Conservation (phyloP, 1,284 basidiomycete species). For the Ganoderma boninense region DNA sequence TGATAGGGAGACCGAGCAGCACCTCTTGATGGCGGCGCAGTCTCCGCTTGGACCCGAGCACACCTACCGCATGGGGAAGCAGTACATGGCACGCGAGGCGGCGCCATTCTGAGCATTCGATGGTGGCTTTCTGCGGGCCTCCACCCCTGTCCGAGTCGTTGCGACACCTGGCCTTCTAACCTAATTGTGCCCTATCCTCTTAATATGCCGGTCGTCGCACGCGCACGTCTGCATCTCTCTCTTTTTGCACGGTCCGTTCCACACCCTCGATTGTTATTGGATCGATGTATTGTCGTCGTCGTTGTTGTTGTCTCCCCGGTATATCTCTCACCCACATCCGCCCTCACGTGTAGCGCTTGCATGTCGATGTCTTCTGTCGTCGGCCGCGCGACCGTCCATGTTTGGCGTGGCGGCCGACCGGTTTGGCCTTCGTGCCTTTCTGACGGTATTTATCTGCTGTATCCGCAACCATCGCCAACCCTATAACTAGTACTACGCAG, state of each 20-base stretch:
- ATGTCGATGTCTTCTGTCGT: not conserved
- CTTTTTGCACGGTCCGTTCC: not conserved
- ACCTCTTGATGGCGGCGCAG: constrained; percentile 34
- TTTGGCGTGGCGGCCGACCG: not conserved
- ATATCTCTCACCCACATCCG: not conserved
- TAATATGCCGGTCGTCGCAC: not conserved
- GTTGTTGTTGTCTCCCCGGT: constrained; percentile 7
- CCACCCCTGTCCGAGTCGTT: not conserved
- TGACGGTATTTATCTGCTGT: constrained; percentile 35
- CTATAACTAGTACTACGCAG: not conserved
- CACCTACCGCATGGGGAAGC: constrained; percentile 30
- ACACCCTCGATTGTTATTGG: not conserved
- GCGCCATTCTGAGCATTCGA: constrained; percentile 18
- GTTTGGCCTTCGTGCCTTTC: constrained; percentile 6
- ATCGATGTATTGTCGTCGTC: constrained; percentile 9
- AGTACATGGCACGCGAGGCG: constrained; percentile 27
- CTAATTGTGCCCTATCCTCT: not conserved
- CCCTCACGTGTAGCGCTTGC: not conserved
- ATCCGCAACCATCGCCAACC: constrained; percentile 11
- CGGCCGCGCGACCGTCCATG: not conserved
- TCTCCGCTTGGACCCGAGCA: constrained; percentile 32
- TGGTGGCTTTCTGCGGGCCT: not conserved
- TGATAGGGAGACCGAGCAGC: constrained; percentile 34
- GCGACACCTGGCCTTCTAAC: constrained; percentile 9
- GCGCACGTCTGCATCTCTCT: not conserved